Evolutionary conservation across 257 asterid species (phyloP), one percentile per base, ranked within the genome.

Genomic region (Forsythia suspensa): DNA sequence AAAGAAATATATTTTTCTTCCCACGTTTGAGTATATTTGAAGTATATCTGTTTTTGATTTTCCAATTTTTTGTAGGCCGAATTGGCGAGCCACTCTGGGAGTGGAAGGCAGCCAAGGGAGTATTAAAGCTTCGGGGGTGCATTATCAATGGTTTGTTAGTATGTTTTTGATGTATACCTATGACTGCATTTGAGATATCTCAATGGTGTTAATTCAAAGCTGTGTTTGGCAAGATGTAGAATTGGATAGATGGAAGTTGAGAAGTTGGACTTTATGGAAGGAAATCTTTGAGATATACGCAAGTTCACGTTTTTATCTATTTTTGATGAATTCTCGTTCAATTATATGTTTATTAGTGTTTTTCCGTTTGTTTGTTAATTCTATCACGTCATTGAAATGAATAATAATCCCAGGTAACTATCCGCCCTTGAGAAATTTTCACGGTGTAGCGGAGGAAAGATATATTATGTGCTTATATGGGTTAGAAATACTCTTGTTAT

Each of bases 21-120:
- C 39, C 6, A 29, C 9, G 18, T 3, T 0, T n/a, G 9, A 42
- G 43, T 15, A n/a, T 48, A 48, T 65, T 8, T 43, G 52, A 48
- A 24, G 34, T 71, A 55, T 61, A 44, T 67, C 16, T 81, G 42
- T 57, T 42, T 36, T 65, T 24, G 8, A 36, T 75, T 44, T 41
- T 61, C 67, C 36, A 40, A 34, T 24, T 46, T 81, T 4, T 36
- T 80, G 37, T 68, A 89, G 92, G 82, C 69, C 74, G 92, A 85
- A 83, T 80, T 89, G 84, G 86, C 84, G 18, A 85, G 66, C 76
- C 85, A 83, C 36, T 21, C 68, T 0, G 88, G 82, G 76, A 86
- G 65, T 0, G 88, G 82, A 74, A 86, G 65, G 72, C 83, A 75
- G 76, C 41, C 80, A 3, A 68, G 43, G 74, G 89, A 84, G 43